phyloP scores from a whole-genome alignment of 2,329 filamentous ascomycete genomes.

The Colletotrichum salicis region DNA sequence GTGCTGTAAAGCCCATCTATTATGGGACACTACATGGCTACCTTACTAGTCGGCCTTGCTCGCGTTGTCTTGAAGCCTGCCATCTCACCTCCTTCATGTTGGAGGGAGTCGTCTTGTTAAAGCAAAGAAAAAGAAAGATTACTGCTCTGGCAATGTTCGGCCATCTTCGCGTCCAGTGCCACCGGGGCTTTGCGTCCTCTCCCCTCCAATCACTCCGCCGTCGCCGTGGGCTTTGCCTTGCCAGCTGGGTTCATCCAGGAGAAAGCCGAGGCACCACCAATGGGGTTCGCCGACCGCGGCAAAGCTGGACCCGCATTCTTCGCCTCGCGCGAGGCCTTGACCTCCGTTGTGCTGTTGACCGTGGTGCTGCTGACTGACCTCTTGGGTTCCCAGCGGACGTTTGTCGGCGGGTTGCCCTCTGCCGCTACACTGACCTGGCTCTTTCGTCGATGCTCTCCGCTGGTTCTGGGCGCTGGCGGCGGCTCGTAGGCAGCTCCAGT shows the following conservation, averaged over 20 bases:
- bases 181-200: constrained; percentile 17
- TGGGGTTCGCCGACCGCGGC: constrained; percentile 79
- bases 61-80: constrained; percentile 14
- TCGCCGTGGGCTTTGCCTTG: constrained; percentile 53
- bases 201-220: constrained; percentile 30
- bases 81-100: constrained; percentile 19
- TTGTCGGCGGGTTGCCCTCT: constrained; percentile 61
- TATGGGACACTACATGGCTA: constrained; percentile 28
- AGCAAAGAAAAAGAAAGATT: constrained; percentile 31
- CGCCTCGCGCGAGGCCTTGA: constrained; percentile 38
- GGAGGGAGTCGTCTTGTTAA: constrained; percentile 19
- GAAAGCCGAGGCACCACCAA: constrained; percentile 93
- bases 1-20: constrained; percentile 11
- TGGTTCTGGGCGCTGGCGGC: constrained; percentile 54
- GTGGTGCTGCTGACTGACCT: constrained; percentile 51
- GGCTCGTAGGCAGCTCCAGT: constrained; percentile 65
- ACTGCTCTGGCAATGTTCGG: constrained; percentile 16
- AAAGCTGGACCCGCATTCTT: constrained; percentile 52
- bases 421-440: constrained; percentile 61
- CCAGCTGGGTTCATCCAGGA: constrained; percentile 80
- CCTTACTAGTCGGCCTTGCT: constrained; percentile 18
- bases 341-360: constrained; percentile 48
- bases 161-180: constrained; percentile 16
- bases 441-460: constrained; percentile 64
- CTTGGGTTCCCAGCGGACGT: constrained; percentile 65